Evolutionary conservation across 805 yeast genomes (phyloP), one percentile per base, ranked within the genome.

Genomic region (Zygoascus flipseniorum): DNA sequence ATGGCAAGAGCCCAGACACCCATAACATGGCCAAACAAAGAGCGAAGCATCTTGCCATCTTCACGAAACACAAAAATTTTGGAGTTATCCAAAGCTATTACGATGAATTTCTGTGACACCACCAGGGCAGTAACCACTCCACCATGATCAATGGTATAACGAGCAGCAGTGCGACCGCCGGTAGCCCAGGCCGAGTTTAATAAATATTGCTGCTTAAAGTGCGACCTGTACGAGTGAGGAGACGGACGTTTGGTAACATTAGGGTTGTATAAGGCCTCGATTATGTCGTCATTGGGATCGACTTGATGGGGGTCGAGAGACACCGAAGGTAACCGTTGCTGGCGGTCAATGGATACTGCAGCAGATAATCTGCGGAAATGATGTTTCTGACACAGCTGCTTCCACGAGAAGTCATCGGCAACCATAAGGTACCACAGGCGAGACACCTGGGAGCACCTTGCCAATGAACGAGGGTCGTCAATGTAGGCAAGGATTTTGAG

Each of bases 1-100:
- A 96, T 88, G 44, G 90, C 85, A 56, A 93, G 84, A 31, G 95
- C 90, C 97, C 98, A 92, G 13, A 93, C 96, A 43, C 98, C 99
- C 76, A 89, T 96, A 50, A 93, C 89, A 67, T 93, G 99, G 5
- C 99, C 99, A 70, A 88, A 89, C 65, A 92, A 95, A 0, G 97
- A 89, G 57, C 97, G 76, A n/a, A 90, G 61, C 49, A 72, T 62
- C 47, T 65, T 59, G 37, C 76, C 76, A 55, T 67, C 71, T 49
- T 62, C 64, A 39, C 67, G 59, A 59, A 76, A 71, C 26, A 75
- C 72, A 50, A 72, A 72, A 37, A 78, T 63, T 20, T 71, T 63
- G 28, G 76, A 69, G 53, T 72, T 68, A 58, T 75, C 77, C 59
- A 76, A 69, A 1, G 76, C 72, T 42, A 73, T 64, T 31, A 69